Conservation (phyloP, 768 basidiomycete genomes). For the Russula abietina region DNA sequence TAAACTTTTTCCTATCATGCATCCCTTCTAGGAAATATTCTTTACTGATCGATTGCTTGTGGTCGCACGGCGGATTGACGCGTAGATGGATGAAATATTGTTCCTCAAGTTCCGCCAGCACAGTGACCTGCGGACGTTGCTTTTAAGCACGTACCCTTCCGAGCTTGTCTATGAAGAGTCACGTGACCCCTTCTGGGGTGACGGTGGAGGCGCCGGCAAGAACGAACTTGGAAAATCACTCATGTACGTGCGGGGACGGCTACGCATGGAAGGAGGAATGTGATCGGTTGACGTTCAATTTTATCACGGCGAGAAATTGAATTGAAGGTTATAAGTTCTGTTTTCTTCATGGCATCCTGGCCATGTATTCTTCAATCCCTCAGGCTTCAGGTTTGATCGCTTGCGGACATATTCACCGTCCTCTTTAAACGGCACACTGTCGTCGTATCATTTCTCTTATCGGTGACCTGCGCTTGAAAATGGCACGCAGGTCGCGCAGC, state of each 20-base stretch:
- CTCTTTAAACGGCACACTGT: no score
- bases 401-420: no score
- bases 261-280: conserved; percentile 31
- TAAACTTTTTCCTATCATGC: conserved; percentile 3
- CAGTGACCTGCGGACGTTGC: conserved; percentile 44
- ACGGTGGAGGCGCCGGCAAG: conserved; percentile 45
- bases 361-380: no score
- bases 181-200: conserved; percentile 63
- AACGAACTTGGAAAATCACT: conserved; percentile 64
- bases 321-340: no score
- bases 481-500: no score
- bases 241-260: conserved; percentile 45
- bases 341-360: neutral
- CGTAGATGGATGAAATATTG: conserved; percentile 63
- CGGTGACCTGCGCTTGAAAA: no score
- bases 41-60: neutral
- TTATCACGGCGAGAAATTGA: no score
- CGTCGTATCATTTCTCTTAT: no score
- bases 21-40: neutral
- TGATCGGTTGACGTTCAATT: neutral
- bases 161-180: conserved; percentile 45
- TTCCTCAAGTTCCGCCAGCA: conserved; percentile 69
- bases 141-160: conserved; percentile 48
- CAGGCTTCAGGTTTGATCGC: no score
- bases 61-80: neutral